Conservation (phyloP, 1,284 basidiomycete species). For the Ceratobasidium sp. region DNA sequence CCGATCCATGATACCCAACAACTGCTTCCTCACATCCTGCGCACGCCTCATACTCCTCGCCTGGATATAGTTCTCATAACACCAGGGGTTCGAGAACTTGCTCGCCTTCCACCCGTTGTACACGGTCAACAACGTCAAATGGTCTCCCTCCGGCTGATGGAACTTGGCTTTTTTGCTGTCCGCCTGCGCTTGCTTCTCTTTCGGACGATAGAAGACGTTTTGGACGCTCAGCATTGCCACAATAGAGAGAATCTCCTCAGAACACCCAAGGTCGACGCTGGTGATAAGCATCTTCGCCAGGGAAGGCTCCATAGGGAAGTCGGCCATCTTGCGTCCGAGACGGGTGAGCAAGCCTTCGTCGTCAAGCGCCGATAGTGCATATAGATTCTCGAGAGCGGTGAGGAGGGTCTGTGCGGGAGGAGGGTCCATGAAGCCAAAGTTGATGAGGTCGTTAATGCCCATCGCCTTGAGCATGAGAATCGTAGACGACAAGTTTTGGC, state of each 20-base stretch:
- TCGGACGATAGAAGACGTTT: slow-evolving; percentile 96
- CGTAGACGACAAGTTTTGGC: slow-evolving; percentile 59
- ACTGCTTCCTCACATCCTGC: slow-evolving; percentile 96
- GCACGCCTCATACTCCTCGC: slow-evolving; percentile 96
- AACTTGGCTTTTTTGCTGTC: slow-evolving; percentile 99
- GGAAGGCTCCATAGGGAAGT: slow-evolving; percentile 97
- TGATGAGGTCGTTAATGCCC: slow-evolving; percentile 97
- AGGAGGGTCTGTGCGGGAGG: slow-evolving; percentile 96
- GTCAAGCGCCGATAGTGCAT: slow-evolving; percentile 94
- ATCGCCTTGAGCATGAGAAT: slow-evolving; percentile 96
- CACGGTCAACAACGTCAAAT: slow-evolving; percentile 93
- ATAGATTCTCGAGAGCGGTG: slow-evolving; percentile 92
- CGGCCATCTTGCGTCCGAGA: slow-evolving; percentile 98
- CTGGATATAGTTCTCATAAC: slow-evolving; percentile 97
- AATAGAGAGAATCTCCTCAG: slow-evolving; percentile 95
- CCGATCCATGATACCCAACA: slow-evolving; percentile 99
- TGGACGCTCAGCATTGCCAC: slow-evolving; percentile 98
- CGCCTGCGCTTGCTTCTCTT: slow-evolving; percentile 98
- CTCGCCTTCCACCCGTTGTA: slow-evolving; percentile 98
- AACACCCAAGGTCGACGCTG: slow-evolving; percentile 96
- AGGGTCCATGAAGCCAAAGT: slow-evolving; percentile 99
- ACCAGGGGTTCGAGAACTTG: slow-evolving; percentile 97
- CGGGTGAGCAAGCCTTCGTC: slow-evolving; percentile 96
- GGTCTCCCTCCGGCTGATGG: slow-evolving; percentile 97
- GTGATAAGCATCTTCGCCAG: slow-evolving; percentile 98